These are phyloP conservation scores for Blastocystis sp. DNA, from an alignment of 352 stramenopile genomes.

Conservation along the genomic window DNA sequence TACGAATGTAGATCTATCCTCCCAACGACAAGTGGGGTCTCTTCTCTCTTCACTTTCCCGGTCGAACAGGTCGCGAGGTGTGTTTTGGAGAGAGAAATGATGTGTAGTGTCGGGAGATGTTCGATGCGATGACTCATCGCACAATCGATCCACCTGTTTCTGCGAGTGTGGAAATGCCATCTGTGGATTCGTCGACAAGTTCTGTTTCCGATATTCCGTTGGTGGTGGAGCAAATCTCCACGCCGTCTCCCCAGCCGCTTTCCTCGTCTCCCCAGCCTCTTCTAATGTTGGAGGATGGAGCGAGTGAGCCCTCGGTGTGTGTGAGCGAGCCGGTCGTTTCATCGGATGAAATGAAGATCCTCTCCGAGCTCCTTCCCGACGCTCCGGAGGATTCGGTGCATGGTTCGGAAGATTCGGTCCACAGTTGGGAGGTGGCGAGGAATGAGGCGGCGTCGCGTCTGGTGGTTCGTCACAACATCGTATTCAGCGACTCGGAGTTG, in stretches of 20 bases:
- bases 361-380: background rate
- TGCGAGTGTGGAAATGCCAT: background rate
- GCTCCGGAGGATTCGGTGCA: background rate
- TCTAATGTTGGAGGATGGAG: background rate
- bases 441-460: background rate
- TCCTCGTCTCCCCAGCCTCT: background rate
- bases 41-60: constrained; percentile 27
- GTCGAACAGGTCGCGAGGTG: constrained; percentile 17
- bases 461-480: constrained; percentile 24
- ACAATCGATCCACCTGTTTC: background rate
- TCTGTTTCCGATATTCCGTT: background rate
- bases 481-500: constrained; percentile 3
- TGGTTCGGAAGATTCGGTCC: background rate
- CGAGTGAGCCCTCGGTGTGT: too few relatives aligned
- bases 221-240: background rate
- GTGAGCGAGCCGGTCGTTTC: too few relatives aligned
- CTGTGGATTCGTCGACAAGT: background rate
- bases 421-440: background rate
- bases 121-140: background rate
- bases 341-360: background rate
- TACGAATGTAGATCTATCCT: background rate
- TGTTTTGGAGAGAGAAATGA: background rate
- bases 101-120: background rate
- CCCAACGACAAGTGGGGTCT: constrained; percentile 24
- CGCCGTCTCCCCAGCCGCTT: background rate